Conservation (phyloP, 2,329 filamentous ascomycete species). For the Pseudogymnoascus sp. region DNA sequence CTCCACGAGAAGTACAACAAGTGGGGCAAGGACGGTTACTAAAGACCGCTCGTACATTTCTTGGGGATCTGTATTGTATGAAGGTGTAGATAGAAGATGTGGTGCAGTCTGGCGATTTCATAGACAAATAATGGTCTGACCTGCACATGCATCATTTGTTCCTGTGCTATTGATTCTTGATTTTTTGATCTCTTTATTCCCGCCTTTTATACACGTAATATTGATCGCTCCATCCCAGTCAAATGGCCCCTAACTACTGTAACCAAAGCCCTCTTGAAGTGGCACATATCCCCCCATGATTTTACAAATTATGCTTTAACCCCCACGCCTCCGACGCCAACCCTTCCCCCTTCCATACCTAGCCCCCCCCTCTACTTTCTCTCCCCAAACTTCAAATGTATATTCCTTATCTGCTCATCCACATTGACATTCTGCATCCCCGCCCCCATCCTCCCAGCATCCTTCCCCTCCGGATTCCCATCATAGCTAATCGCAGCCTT, state of each 20-base stretch:
- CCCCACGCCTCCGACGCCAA: not conserved
- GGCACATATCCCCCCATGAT: not conserved
- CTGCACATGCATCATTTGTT: not conserved
- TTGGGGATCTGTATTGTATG: conserved; percentile 2
- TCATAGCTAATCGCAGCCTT: conserved; percentile 64
- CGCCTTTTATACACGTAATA: conserved; percentile 8
- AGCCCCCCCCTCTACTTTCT: conserved; percentile 20
- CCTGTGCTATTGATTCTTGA: not conserved
- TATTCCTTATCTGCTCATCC: conserved; percentile 73
- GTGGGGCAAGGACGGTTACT: conserved; percentile 92
- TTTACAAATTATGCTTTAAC: conserved; percentile 7
- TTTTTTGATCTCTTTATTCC: not conserved
- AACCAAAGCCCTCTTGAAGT: not conserved
- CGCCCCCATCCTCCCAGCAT: conserved; percentile 38
- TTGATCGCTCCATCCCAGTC: not conserved
- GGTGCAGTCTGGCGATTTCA: conserved; percentile 1
- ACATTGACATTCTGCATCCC: conserved; percentile 67
- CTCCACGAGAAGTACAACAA: conserved; percentile 99
- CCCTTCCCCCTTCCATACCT: not conserved
- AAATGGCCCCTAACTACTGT: not conserved
- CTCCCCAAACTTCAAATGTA: conserved; percentile 49
- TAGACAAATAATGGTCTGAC: conserved; percentile 8
- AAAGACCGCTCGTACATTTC: conserved; percentile 14
- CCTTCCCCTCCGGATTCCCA: conserved; percentile 55
- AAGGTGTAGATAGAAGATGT: conserved; percentile 2